phyloP scores from a whole-genome alignment of 106 monocot species.

The Posidonia australis region DNA sequence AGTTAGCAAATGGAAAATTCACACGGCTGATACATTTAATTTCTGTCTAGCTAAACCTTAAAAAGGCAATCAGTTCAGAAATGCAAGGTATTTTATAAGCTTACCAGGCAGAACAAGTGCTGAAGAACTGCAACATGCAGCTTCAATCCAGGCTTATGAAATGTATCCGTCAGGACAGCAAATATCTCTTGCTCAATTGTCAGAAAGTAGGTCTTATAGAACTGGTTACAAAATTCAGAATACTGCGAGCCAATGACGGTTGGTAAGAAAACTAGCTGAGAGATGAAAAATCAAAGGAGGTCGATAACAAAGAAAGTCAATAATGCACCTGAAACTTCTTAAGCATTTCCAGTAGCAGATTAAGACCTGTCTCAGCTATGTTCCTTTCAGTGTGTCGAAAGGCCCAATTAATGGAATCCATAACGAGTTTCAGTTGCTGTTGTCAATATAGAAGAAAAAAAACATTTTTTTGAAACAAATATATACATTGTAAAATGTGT shows the following conservation, averaged over 20 bases:
- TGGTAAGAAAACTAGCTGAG: neutral
- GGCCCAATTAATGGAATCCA: constrained; percentile 98
- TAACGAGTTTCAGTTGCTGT: constrained; percentile 93
- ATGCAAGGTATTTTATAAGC: neutral
- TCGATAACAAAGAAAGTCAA: neutral
- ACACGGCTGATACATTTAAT: too few relatives aligned
- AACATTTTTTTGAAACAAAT: neutral
- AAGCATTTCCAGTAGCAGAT: constrained; percentile 79
- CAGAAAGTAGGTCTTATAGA: constrained; percentile 82
- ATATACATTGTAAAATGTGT: too few relatives aligned
- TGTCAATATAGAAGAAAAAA: neutral
- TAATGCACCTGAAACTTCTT: constrained; percentile 78
- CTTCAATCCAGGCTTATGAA: constrained; percentile 98
- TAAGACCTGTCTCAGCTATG: constrained; percentile 96
- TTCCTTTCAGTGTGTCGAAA: constrained; percentile 98
- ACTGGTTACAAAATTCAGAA: constrained; percentile 91
- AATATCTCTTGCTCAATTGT: constrained; percentile 96
- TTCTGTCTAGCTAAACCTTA: too few relatives aligned
- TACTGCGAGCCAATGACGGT: constrained; percentile 21
- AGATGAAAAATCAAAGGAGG: neutral
- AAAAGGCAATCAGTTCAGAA: neutral
- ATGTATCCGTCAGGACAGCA: constrained; percentile 94
- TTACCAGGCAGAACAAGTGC: constrained; percentile 87
- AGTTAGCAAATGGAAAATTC: neutral
- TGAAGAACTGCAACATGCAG: constrained; percentile 89